Conservation (phyloP, 1,139 yeast species). For the Geotrichum bryndzae region DNA sequence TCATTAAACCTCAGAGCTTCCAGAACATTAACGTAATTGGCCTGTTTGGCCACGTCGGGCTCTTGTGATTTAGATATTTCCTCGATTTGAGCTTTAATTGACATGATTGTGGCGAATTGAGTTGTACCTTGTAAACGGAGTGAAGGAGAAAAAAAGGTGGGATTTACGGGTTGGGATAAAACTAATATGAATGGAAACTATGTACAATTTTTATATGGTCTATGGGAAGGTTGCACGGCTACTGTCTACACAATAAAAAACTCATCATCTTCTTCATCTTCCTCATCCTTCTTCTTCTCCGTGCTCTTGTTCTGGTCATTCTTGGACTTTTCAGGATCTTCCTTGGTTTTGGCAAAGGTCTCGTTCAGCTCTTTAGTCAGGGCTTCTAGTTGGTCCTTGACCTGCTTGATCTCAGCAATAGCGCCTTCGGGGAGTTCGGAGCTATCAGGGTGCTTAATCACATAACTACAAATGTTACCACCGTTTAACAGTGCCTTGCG, state of each 20-base stretch:
- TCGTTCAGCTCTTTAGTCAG: not conserved
- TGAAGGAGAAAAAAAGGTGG: not conserved
- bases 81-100: constrained; percentile 8
- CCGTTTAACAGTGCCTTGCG: constrained; percentile 5
- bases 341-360: not conserved
- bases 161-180: not conserved
- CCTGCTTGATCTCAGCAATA: constrained; percentile 2
- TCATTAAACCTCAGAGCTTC: not conserved
- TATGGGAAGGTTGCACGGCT: not conserved
- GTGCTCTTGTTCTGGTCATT: not conserved
- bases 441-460: constrained; percentile 5
- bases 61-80: constrained; percentile 9
- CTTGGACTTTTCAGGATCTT: not conserved
- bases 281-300: not conserved
- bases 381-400: not conserved
- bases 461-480: constrained; percentile 5
- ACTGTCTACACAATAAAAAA: not conserved
- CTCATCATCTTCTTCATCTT: not conserved
- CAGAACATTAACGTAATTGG: constrained; percentile 3
- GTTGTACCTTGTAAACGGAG: not conserved
- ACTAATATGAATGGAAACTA: not conserved
- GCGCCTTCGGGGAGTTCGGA: not conserved
- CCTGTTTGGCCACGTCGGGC: constrained; percentile 8
- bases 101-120: constrained; percentile 1
- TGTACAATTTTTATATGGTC: not conserved